phyloP scores from a whole-genome alignment of 257 asterid species.

The Avicennia marina region DNA sequence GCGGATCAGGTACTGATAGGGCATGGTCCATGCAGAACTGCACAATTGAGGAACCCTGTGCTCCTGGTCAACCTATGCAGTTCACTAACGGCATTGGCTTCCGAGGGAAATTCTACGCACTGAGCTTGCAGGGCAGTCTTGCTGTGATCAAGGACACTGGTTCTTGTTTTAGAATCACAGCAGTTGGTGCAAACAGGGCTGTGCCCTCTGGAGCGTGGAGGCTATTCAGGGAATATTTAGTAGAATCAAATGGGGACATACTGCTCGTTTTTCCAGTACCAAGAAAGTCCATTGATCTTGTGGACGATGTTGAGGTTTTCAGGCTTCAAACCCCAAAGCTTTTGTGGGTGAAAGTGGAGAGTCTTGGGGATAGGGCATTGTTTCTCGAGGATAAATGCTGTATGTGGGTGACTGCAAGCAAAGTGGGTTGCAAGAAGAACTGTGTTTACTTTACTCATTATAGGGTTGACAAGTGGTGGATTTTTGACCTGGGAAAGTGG shows the following conservation, averaged over 20 bases:
- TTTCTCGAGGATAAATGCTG: conserved; percentile 18
- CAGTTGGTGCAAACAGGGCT: conserved; percentile 16
- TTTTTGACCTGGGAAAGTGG: conserved; percentile 16
- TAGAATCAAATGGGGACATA: conserved; percentile 31
- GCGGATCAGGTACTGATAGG: background rate
- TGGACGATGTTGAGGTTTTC: conserved; percentile 32
- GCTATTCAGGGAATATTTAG: conserved; percentile 28
- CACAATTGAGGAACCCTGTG: conserved; percentile 16
- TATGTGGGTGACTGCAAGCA: conserved; percentile 12
- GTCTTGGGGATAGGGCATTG: conserved; percentile 12
- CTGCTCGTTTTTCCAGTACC: conserved; percentile 24
- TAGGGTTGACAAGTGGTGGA: conserved; percentile 8
- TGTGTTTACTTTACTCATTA: conserved; percentile 17
- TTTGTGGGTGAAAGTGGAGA: conserved; percentile 8
- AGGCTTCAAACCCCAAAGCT: conserved; percentile 11
- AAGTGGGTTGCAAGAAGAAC: conserved; percentile 14
- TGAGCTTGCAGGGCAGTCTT: conserved; percentile 20
- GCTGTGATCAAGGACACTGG: conserved; percentile 22
- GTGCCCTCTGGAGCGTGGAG: conserved; percentile 23
- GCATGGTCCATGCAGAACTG: background rate
- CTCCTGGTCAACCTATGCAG: conserved; percentile 10
- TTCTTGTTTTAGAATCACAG: conserved; percentile 18
- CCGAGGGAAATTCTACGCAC: conserved; percentile 23
- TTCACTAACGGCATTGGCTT: conserved; percentile 22
- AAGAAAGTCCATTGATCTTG: conserved; percentile 1